Percentiles rank a stretch among this genome's conserved stretches.
Conservation (phyloP, 176 grass and related monocot species). For the Hordeum marinum region DNA sequence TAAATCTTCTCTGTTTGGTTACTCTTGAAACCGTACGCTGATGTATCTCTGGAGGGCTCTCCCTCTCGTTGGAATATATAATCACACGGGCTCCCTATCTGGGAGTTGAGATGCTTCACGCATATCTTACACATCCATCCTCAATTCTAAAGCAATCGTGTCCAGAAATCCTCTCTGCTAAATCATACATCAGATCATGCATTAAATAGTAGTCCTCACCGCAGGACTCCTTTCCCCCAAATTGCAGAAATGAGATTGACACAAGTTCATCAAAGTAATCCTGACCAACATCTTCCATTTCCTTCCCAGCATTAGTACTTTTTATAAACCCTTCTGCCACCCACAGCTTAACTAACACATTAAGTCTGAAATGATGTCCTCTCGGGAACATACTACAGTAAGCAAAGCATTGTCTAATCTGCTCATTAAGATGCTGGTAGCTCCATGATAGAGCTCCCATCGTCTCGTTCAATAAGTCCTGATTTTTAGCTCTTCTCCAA, state of each 20-base stretch:
- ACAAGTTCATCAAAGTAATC: conserved; percentile 5
- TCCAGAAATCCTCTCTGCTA: conserved; percentile 18
- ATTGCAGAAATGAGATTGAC: conserved; percentile 31
- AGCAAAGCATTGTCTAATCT: conserved; percentile 26
- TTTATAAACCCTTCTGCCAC: conserved; percentile 40
- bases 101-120: no score
- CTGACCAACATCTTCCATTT: conserved; percentile 21
- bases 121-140: no score
- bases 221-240: fast-evolving
- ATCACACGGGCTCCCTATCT: no score
- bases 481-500: no score
- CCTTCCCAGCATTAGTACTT: background rate
- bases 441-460: conserved; percentile 11
- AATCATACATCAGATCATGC: conserved; percentile 34
- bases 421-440: conserved; percentile 28
- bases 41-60: no score
- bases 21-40: no score
- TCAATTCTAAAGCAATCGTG: background rate
- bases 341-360: conserved; percentile 30
- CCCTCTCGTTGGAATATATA: no score
- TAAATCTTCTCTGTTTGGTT: no score
- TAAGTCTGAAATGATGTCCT: background rate
- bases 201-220: background rate
- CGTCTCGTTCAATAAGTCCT: background rate
- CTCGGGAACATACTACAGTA: conserved; percentile 33